A percentile compares a stretch with the other conserved stretches of the same genome.
These are phyloP conservation scores for Pythium rishiriense DNA, from an alignment of 352 stramenopile species.

Conservation along the genomic window DNA sequence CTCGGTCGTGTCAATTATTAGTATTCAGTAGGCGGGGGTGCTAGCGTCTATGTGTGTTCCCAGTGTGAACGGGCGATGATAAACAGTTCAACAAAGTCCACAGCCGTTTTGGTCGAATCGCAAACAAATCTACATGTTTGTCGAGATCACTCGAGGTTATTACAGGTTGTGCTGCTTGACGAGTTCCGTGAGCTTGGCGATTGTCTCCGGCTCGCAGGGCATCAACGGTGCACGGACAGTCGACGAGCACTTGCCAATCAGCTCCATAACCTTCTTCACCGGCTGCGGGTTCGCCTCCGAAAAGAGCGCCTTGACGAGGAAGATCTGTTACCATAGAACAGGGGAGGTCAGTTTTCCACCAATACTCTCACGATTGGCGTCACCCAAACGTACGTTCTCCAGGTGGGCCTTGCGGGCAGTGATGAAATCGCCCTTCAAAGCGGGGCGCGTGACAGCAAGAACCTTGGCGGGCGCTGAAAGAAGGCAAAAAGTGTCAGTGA, in stretches of 20 bases:
- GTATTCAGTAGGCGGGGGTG: conserved; percentile 5
- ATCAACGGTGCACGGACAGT: conserved; percentile 77
- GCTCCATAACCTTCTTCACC: conserved; percentile 89
- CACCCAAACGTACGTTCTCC: conserved; percentile 60
- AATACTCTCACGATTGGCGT: not conserved
- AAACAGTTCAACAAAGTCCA: conserved; percentile 7
- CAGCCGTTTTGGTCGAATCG: not conserved
- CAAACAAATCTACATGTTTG: not conserved
- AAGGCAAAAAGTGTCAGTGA: not conserved
- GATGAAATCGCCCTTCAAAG: conserved; percentile 79
- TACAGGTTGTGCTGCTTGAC: conserved; percentile 79
- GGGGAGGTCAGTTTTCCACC: not conserved
- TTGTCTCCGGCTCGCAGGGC: conserved; percentile 63
- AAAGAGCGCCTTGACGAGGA: conserved; percentile 91
- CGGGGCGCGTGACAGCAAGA: conserved; percentile 74
- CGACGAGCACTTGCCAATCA: conserved; percentile 84
- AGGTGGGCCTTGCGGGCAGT: conserved; percentile 82
- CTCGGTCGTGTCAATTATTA: conserved; percentile 1
- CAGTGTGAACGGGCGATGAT: not conserved
- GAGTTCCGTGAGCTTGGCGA: conserved; percentile 60
- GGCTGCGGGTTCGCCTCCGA: conserved; percentile 91
- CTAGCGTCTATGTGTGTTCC: not conserved
- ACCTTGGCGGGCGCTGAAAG: conserved; percentile 81
- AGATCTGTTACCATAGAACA: conserved; percentile 53
- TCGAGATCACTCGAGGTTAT: conserved; percentile 28